These are phyloP conservation scores for Alternaria rosae DNA, from an alignment of 2,329 filamentous ascomycete genomes.

Conservation along the genomic window DNA sequence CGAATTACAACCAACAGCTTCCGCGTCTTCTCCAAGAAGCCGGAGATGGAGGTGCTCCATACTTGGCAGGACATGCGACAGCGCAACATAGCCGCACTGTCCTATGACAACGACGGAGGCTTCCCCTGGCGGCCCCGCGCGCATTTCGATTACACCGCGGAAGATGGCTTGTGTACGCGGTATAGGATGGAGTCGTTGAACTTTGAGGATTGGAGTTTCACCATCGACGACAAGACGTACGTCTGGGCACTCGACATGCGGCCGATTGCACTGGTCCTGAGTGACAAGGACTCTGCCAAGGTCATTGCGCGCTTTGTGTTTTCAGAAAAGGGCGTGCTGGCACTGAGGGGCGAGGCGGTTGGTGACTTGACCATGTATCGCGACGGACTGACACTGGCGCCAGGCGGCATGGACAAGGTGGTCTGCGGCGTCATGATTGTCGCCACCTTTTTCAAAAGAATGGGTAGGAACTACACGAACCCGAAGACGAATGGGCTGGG, in stretches of 20 bases:
- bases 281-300: slow-evolving; percentile 19
- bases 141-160: slow-evolving; percentile 26
- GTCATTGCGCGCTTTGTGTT: slow-evolving; percentile 44
- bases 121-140: slow-evolving; percentile 46
- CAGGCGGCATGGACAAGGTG: slow-evolving; percentile 36
- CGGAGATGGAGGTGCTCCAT: slow-evolving; percentile 41
- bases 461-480: slow-evolving; percentile 37
- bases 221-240: slow-evolving; percentile 25
- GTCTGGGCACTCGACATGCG: slow-evolving; percentile 35
- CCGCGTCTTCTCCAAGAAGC: slow-evolving; percentile 43
- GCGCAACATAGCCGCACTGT: slow-evolving; percentile 34
- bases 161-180: slow-evolving; percentile 12
- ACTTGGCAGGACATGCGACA: slow-evolving; percentile 24
- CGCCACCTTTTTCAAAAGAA: slow-evolving; percentile 37
- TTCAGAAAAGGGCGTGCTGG: slow-evolving; percentile 33
- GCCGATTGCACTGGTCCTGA: slow-evolving; percentile 35
- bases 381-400: slow-evolving; percentile 30
- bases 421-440: slow-evolving; percentile 39
- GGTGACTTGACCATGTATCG: slow-evolving; percentile 38
- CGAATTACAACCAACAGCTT: slow-evolving; percentile 34
- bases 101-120: slow-evolving; percentile 39
- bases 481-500: slow-evolving; percentile 3
- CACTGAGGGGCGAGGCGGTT: slow-evolving; percentile 37
- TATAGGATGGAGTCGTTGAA: slow-evolving; percentile 43
- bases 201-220: slow-evolving; percentile 39